These are phyloP conservation scores for Cyclotella cryptica DNA, from an alignment of 108 stramenopile genomes.

Conservation along the genomic window DNA sequence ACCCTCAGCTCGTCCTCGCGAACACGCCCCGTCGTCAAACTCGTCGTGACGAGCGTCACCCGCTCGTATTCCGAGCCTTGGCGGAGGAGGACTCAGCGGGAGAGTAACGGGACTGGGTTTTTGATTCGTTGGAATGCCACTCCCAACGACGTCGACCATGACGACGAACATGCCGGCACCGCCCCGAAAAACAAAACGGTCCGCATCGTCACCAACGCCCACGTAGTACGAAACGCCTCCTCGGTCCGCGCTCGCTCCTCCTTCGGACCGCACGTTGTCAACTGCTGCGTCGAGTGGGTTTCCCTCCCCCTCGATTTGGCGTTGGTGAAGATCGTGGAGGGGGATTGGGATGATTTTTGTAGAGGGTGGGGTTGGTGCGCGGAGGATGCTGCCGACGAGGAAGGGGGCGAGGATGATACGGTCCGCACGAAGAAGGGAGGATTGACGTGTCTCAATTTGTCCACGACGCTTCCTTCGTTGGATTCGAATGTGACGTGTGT, in stretches of 20 bases:
- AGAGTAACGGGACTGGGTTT: conserved; percentile 42
- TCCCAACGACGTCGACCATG: conserved; percentile 14
- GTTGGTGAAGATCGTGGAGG: conserved; percentile 44
- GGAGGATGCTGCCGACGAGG: neutral
- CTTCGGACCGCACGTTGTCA: conserved; percentile 49
- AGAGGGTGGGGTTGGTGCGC: conserved; percentile 30
- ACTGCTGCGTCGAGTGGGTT: conserved; percentile 54
- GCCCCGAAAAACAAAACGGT: neutral
- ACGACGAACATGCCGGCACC: neutral
- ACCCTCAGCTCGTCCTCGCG: conserved; percentile 19
- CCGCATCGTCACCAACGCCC: conserved; percentile 77
- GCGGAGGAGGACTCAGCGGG: conserved; percentile 33
- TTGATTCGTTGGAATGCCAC: conserved; percentile 31
- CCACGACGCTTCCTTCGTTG: conserved; percentile 53
- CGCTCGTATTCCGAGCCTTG: conserved; percentile 51
- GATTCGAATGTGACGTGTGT: conserved; percentile 74
- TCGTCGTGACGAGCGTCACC: conserved; percentile 33
- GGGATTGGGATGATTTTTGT: conserved; percentile 51
- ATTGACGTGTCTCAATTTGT: conserved; percentile 15
- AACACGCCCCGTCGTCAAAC: conserved; percentile 43
- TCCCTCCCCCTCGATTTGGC: conserved; percentile 59
- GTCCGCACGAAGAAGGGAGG: neutral
- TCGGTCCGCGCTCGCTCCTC: conserved; percentile 57
- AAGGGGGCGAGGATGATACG: neutral
- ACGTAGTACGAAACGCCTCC: conserved; percentile 64